Evolutionary conservation across 1,284 basidiomycete genomes (phyloP).

Genomic region (Flammula alnicola): DNA sequence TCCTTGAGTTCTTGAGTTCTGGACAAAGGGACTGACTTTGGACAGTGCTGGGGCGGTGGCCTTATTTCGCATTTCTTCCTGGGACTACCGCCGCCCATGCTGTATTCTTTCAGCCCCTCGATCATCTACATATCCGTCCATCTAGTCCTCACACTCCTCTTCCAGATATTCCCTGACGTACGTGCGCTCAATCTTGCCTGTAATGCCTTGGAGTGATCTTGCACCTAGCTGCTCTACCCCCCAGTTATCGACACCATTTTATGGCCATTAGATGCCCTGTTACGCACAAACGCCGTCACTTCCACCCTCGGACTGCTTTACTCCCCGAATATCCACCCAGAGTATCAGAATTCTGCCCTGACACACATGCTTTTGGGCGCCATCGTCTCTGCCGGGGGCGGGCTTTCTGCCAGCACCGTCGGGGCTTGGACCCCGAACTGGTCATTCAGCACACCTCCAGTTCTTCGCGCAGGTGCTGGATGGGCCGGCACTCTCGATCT

Average conservation of each 20-base stretch:
- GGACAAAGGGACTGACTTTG: neutral
- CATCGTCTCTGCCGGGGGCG: constrained; percentile 47
- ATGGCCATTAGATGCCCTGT: constrained; percentile 51
- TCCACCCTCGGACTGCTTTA: constrained; percentile 38
- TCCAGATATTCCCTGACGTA: constrained; percentile 40
- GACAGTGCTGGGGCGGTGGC: constrained; percentile 52
- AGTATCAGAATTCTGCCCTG: constrained; percentile 41
- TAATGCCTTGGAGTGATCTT: neutral
- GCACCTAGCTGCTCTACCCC: constrained; percentile 31
- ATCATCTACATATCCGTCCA: constrained; percentile 52
- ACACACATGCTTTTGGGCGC: constrained; percentile 49
- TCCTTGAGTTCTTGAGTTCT: neutral
- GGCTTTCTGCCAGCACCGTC: constrained; percentile 46
- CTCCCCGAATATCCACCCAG: constrained; percentile 32
- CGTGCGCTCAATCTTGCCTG: constrained; percentile 15
- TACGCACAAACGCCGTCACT: constrained; percentile 46
- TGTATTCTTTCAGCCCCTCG: constrained; percentile 47
- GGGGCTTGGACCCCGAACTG: constrained; percentile 44
- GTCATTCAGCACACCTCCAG: constrained; percentile 45
- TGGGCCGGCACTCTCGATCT: constrained; percentile 45
- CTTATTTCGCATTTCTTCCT: constrained; percentile 46
- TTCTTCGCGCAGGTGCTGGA: constrained; percentile 42
- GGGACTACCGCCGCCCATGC: constrained; percentile 47
- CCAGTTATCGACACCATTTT: constrained; percentile 44
- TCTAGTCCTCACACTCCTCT: constrained; percentile 45